Evolutionary conservation across 2,329 filamentous ascomycete species (phyloP).

Genomic region (Penicillium digitatum): DNA sequence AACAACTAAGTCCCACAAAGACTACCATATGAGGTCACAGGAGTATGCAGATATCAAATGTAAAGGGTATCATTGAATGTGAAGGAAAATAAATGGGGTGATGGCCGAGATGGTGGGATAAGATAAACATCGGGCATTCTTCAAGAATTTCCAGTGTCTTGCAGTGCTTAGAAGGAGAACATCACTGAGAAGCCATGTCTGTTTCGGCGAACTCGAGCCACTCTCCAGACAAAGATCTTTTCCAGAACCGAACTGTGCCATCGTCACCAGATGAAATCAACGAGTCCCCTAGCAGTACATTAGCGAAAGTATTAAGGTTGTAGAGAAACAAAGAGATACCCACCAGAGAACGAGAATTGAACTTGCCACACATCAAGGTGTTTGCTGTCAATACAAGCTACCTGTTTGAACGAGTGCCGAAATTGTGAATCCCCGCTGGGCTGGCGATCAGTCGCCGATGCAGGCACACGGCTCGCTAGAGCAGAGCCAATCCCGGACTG

Average conservation of each 20-base stretch:
- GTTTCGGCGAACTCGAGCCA: conserved; percentile 46
- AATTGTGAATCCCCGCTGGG: conserved; percentile 38
- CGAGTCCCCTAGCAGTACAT: conserved; percentile 35
- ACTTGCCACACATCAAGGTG: conserved; percentile 47
- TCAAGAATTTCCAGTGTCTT: not conserved
- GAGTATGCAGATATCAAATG: conserved; percentile 3
- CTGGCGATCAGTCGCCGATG: conserved; percentile 31
- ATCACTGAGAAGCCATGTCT: conserved; percentile 36
- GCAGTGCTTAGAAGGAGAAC: not conserved
- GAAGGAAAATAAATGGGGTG: conserved; percentile 2
- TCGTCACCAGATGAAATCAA: conserved; percentile 45
- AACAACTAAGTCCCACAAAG: not conserved
- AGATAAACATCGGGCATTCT: not conserved
- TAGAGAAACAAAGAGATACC: conserved; percentile 8
- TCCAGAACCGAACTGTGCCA: conserved; percentile 44
- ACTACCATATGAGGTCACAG: not conserved
- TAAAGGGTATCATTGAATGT: conserved; percentile 22
- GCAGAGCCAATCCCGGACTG: conserved; percentile 44
- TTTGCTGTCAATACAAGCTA: conserved; percentile 43
- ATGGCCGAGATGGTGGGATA: not conserved
- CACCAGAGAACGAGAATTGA: conserved; percentile 44
- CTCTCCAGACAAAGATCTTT: conserved; percentile 41
- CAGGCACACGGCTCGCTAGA: conserved; percentile 35
- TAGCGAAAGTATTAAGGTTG: not conserved
- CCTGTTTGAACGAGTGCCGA: conserved; percentile 41